These are phyloP conservation scores for Thalassiosira hispida DNA, from an alignment of 352 stramenopile species.

Conservation along the genomic window DNA sequence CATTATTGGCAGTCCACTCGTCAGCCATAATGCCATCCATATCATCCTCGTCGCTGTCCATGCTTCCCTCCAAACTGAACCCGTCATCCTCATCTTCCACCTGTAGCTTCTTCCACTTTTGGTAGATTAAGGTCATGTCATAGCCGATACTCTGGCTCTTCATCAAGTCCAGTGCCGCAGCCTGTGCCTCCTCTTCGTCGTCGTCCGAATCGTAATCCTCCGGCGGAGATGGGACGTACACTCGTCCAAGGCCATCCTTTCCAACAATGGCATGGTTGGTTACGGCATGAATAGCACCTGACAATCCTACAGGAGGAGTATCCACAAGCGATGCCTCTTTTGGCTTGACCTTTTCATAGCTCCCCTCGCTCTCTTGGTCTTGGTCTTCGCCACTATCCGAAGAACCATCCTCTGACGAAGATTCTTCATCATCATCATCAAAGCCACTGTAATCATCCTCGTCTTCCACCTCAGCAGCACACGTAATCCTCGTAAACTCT, in stretches of 20 bases:
- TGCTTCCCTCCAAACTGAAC: conserved; percentile 63
- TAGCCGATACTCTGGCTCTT: conserved; percentile 76
- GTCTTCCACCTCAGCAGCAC: conserved; percentile 61
- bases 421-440: conserved; percentile 30
- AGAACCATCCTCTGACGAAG: conserved; percentile 30
- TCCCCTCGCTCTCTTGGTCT: conserved; percentile 23
- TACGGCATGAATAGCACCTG: conserved; percentile 20
- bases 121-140: conserved; percentile 61
- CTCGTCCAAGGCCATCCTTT: conserved; percentile 64
- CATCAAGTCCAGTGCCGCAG: conserved; percentile 44
- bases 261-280: conserved; percentile 71
- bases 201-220: conserved; percentile 66
- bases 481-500: conserved; percentile 83
- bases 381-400: conserved; percentile 32
- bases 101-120: conserved; percentile 59
- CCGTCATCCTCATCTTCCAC: conserved; percentile 65
- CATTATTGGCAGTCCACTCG: conserved; percentile 20
- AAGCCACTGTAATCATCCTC: conserved; percentile 58
- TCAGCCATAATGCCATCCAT: conserved; percentile 27
- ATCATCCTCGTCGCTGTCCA: conserved; percentile 49
- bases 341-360: conserved; percentile 9
- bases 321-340: conserved; percentile 2
- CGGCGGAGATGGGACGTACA: conserved; percentile 58
- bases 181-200: conserved; percentile 47
- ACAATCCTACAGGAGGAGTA: background rate